These are phyloP conservation scores for Biancaea sappan DNA, from an alignment of 306 rosid species.

Conservation along the genomic window DNA sequence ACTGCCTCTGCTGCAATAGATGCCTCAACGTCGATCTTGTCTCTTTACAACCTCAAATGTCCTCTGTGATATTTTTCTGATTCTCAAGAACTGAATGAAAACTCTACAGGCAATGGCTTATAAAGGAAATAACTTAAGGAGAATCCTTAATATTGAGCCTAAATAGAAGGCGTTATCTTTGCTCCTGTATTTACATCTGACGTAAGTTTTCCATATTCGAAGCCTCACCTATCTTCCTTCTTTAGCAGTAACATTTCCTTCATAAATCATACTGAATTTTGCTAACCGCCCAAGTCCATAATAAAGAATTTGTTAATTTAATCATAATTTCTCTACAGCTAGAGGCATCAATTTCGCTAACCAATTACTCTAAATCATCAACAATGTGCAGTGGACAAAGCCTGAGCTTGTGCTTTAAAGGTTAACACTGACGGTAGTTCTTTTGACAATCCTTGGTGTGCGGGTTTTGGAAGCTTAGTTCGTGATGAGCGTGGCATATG, in stretches of 20 bases:
- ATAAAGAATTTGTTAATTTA: conserved; percentile 10
- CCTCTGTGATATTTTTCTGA: background rate
- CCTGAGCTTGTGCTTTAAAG: too few species aligned
- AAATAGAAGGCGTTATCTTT: background rate
- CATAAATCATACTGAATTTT: conserved; percentile 16
- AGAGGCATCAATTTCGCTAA: conserved; percentile 56
- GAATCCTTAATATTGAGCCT: background rate
- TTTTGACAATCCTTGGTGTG: too few species aligned
- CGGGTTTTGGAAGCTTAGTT: too few species aligned
- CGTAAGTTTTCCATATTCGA: background rate
- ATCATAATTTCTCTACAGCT: background rate
- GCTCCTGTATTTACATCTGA: background rate
- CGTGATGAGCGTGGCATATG: too few species aligned
- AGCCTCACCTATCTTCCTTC: background rate
- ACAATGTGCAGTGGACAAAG: conserved; percentile 34
- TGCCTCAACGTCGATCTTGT: background rate
- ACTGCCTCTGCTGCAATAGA: background rate
- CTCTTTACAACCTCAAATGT: background rate
- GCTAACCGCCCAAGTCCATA: conserved; percentile 13
- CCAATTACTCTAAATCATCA: conserved; percentile 55
- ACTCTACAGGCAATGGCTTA: background rate
- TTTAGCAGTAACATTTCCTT: background rate
- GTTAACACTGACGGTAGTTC: too few species aligned
- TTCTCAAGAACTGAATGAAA: background rate
- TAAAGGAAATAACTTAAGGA: background rate